Percentiles rank a stretch among this genome's conserved stretches.
phyloP scores from a whole-genome alignment of 1,139 yeast species.

The Arxiozyma telluris region DNA sequence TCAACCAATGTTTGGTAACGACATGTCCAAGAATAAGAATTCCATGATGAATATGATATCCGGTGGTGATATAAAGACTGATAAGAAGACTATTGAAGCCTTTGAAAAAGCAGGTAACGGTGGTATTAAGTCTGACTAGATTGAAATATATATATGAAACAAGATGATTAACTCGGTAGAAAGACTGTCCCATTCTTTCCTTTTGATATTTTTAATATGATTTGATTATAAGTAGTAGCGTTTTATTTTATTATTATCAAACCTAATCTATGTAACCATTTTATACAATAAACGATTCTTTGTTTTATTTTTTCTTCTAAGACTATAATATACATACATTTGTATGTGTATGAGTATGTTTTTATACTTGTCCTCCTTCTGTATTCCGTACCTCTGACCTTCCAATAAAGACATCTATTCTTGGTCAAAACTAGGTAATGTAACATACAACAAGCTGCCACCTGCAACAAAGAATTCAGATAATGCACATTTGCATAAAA shows the following conservation, averaged over 20 bases:
- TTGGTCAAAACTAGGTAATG: no score
- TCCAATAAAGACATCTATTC: no score
- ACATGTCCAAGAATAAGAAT: constrained; percentile 17
- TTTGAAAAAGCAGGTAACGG: constrained; percentile 85
- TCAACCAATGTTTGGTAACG: constrained; percentile 67
- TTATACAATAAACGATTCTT: no score
- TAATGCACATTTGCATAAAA: no score
- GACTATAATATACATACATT: no score
- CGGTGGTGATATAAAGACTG: constrained; percentile 31
- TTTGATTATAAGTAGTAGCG: neutral
- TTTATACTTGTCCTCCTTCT: no score
- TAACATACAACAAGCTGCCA: no score
- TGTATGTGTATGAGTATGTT: no score
- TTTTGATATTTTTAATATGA: neutral
- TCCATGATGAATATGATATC: constrained; percentile 25
- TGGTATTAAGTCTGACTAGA: constrained; percentile 60
- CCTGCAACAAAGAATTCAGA: neutral
- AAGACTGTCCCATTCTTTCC: neutral
- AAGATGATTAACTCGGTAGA: neutral
- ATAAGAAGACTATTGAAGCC: constrained; percentile 68
- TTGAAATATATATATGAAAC: neutral
- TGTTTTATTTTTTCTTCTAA: no score
- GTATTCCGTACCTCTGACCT: no score
- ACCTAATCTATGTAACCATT: no score
- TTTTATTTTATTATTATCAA: no score